These are phyloP conservation scores for Gossypium davidsonii DNA, from an alignment of 441 rosid species.

Conservation along the genomic window DNA sequence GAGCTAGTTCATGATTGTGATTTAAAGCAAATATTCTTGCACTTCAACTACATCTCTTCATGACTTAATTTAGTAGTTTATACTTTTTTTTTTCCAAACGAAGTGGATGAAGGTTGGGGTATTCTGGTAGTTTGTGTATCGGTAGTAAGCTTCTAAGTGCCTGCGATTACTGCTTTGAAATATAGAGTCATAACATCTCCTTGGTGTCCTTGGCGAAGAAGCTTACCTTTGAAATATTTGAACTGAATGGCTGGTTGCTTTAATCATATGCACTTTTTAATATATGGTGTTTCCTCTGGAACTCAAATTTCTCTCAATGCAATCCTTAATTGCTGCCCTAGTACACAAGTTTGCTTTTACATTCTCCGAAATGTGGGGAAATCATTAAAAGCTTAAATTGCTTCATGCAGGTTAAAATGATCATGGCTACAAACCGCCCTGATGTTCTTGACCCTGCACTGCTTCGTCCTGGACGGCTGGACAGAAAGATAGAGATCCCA, in stretches of 20 bases:
- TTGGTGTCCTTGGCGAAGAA: background rate
- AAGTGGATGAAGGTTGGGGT: background rate
- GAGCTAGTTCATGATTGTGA: background rate
- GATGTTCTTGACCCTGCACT: conserved; percentile 88
- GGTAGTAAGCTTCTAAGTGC: background rate
- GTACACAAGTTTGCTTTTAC: background rate
- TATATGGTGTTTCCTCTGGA: background rate
- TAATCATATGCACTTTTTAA: background rate
- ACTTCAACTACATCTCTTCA: background rate
- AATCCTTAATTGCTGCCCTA: background rate
- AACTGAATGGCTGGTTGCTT: background rate
- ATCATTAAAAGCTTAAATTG: background rate
- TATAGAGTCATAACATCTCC: background rate
- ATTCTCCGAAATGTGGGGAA: background rate
- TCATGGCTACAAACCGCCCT: conserved; percentile 87
- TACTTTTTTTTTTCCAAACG: background rate
- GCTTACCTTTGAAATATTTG: background rate
- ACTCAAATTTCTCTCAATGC: background rate
- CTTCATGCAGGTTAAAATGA: conserved; percentile 64
- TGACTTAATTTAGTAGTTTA: background rate
- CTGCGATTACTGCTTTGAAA: background rate
- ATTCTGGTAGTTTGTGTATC: background rate
- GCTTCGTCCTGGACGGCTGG: conserved; percentile 76
- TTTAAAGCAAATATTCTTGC: background rate
- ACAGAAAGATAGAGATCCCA: conserved; percentile 79